phyloP scores from a whole-genome alignment of 2,329 filamentous ascomycete species.

The Ophiocordyceps camponoti-saundersi region DNA sequence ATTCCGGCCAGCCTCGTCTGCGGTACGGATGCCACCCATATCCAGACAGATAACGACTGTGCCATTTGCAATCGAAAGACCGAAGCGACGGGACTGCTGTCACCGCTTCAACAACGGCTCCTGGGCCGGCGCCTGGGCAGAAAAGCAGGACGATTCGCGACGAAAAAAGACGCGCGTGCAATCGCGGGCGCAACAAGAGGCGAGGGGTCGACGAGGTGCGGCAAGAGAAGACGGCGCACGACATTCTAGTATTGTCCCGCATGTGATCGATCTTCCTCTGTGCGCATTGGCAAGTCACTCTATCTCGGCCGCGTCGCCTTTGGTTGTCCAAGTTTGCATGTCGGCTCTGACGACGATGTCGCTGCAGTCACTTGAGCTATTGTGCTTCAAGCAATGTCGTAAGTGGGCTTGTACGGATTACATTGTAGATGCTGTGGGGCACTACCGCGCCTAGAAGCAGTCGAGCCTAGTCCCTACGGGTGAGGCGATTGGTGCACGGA shows the following conservation, averaged over 20 bases:
- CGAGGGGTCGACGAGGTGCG: background rate
- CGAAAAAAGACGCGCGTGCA: background rate
- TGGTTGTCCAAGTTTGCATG: no score
- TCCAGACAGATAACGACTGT: background rate
- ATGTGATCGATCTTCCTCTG: background rate
- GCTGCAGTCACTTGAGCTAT: no score
- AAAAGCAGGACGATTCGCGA: background rate
- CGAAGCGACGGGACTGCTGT: background rate
- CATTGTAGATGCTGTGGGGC: no score
- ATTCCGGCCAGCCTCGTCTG: background rate
- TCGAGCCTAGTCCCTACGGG: no score
- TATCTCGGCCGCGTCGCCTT: no score
- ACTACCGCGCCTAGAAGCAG: no score
- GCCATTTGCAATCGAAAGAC: background rate
- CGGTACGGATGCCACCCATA: background rate
- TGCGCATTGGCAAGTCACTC: no score
- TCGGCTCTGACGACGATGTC: no score
- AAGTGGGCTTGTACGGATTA: no score
- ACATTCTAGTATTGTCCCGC: background rate
- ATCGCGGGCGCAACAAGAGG: background rate
- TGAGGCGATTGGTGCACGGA: no score
- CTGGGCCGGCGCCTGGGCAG: background rate
- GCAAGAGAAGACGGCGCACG: no score
- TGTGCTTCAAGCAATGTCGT: no score
- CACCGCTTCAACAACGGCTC: background rate